Evolutionary conservation across 192 early-diverging fungal genomes (phyloP), one percentile per base, ranked within the genome.

Genomic region (Umbelopsis ramanniana): DNA sequence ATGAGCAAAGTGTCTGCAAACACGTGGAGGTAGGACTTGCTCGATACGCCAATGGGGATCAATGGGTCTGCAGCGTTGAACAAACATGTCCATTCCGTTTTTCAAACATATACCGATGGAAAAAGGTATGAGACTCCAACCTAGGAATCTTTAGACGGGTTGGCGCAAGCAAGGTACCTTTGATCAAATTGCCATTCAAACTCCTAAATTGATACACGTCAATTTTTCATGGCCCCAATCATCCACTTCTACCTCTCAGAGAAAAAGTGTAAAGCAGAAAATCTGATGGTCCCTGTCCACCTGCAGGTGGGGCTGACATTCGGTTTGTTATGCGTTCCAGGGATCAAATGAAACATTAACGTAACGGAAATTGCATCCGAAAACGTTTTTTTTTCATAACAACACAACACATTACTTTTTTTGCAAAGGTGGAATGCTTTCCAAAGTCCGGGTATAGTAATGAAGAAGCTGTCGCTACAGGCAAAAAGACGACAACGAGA

Each of bases 121-220:
- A 29, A 29, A 29, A 29, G 29, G 1, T 29, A 3, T 1, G 29
- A 29, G 29, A 29, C 29, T 29, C 29, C 29, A 29, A n/a, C n/a
- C n/a, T n/a, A n/a, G n/a, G 29, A 29, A 29, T 29, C 29, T 29
- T 3, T 29, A 29, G 29, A 29, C 29, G 3, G 29, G n/a, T 21
- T 21, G 15, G 48, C n/a, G 48, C 17, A 46, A n/a, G 48, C 48
- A 10, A 50, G 48, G 19, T 12, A 63, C 33, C 11, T 35, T 63
- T 63, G 26, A 29, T 29, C 29, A 63, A 29, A 11, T 35, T 4
- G 57, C 7, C 33, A 37, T 63, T 63, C 33, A 37, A 63, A 63
- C 57, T 63, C 57, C 57, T 63, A 63, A 29, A 63, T 63, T 63
- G 57, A 15, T 17, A 17, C 14, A 19, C 48, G 11, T 50, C 17